Conservation (phyloP, 75 land plant species). For the Ceratopteris richardii region DNA sequence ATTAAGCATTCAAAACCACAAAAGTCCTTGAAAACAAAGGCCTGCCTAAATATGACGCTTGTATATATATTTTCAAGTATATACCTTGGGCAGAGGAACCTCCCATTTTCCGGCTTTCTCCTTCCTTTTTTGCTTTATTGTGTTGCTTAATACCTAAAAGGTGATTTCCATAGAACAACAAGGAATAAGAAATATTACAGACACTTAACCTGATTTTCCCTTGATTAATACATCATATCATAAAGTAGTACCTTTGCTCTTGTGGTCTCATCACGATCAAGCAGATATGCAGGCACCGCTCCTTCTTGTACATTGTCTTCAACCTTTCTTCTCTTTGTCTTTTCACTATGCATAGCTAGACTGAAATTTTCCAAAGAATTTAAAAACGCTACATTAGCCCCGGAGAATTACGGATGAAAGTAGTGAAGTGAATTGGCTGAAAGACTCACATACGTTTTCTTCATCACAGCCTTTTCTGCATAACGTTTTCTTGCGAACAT, state of each 20-base stretch:
- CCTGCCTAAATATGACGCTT: too few species aligned
- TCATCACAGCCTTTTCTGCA: slow-evolving; percentile 92
- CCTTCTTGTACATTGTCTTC: slow-evolving; percentile 93
- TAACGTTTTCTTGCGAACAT: slow-evolving; percentile 93
- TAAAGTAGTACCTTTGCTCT: slow-evolving; percentile 60
- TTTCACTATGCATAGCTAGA: slow-evolving; percentile 89
- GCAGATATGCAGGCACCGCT: slow-evolving; percentile 85
- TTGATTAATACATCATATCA: too few species aligned
- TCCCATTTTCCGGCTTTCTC: slow-evolving; percentile 99
- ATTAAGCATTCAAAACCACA: too few species aligned
- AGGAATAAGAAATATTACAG: too few species aligned
- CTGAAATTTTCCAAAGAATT: slow-evolving; percentile 41
- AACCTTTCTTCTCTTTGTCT: slow-evolving; percentile 73
- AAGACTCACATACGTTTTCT: slow-evolving; percentile 98
- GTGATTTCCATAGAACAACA: too few species aligned
- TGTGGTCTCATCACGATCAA: slow-evolving; percentile 94
- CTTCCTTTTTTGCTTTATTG: slow-evolving; percentile 95
- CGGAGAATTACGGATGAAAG: too few species aligned
- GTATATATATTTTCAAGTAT: too few species aligned
- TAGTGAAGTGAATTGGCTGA: too few species aligned
- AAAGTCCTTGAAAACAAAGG: too few species aligned
- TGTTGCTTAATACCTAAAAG: slow-evolving; percentile 78
- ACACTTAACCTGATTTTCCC: too few species aligned
- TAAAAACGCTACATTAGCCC: background rate
- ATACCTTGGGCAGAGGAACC: slow-evolving; percentile 94